These are phyloP conservation scores for Medakamo hakoo DNA, from an alignment of 139 green algal genomes.

Conservation along the genomic window DNA sequence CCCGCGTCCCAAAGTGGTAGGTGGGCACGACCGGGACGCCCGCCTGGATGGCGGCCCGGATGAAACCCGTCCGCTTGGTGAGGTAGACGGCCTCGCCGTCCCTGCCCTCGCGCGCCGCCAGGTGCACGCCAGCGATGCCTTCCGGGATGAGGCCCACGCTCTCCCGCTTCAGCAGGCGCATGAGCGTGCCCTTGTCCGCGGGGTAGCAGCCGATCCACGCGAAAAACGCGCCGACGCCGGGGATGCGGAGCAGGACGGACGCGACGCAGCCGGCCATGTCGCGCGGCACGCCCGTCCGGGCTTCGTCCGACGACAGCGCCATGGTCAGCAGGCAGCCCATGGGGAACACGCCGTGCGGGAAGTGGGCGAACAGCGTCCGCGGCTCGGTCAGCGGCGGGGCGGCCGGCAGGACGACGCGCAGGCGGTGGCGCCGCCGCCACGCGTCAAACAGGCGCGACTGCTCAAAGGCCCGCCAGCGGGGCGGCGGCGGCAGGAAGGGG, in stretches of 20 bases:
- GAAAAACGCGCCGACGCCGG: not conserved
- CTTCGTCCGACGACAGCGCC: not conserved
- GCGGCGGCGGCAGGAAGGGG: too few relatives aligned
- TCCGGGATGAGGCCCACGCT: constrained; percentile 8
- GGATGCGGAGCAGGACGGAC: not conserved
- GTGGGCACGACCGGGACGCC: not conserved
- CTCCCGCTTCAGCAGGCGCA: constrained; percentile 3
- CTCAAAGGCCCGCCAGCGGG: not conserved
- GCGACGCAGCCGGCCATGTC: not conserved
- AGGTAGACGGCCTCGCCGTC: not conserved
- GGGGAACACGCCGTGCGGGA: constrained; percentile 15
- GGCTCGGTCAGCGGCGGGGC: not conserved
- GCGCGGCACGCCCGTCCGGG: not conserved
- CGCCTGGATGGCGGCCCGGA: not conserved
- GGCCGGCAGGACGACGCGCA: not conserved
- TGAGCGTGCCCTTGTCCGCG: constrained; percentile 4
- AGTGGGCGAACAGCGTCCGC: constrained; percentile 11
- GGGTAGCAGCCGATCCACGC: not conserved
- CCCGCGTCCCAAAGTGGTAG: not conserved
- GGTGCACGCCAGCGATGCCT: constrained; percentile 14
- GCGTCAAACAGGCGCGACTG: not conserved
- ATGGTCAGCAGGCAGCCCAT: constrained; percentile 10
- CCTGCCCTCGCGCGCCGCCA: not conserved
- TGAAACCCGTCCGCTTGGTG: not conserved
- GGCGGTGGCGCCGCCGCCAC: not conserved